A percentile compares a stretch with the other conserved stretches of the same genome.
Evolutionary conservation across 2,329 filamentous ascomycete genomes (phyloP).

Genomic region (Leptographium galeiforme): DNA sequence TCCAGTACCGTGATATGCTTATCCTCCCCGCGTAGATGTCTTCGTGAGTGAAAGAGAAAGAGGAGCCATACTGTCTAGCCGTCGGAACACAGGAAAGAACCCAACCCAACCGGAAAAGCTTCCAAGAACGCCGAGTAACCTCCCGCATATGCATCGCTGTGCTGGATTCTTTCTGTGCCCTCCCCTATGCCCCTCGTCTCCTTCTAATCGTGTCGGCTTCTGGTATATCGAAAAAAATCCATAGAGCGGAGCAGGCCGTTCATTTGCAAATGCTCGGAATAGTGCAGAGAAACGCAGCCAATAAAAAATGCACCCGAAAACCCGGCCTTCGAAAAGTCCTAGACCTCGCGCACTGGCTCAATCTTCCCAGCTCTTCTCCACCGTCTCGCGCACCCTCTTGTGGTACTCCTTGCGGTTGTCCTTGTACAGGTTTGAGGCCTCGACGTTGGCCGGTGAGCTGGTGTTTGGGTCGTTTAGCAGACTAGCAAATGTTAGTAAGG

Average conservation of each 20-base stretch:
- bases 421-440: conserved; percentile 96
- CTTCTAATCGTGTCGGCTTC: neutral
- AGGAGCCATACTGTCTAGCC: neutral
- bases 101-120: neutral
- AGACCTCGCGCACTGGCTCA: conserved; percentile 21
- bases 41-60: neutral
- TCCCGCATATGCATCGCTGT: too few species aligned
- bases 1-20: too few species aligned
- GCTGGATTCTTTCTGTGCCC: neutral
- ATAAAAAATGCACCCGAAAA: neutral
- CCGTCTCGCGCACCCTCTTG: conserved; percentile 88
- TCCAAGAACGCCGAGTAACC: neutral
- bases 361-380: conserved; percentile 99
- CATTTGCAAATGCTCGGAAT: neutral
- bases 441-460: conserved; percentile 93
- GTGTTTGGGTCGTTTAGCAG: conserved; percentile 96
- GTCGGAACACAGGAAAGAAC: neutral
- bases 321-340: too few species aligned
- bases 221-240: neutral
- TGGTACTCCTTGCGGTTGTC: conserved; percentile 95
- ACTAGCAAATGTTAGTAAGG: conserved; percentile 34
- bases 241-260: neutral
- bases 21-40: too few species aligned
- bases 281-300: neutral
- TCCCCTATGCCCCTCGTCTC: neutral